These are phyloP conservation scores for Aureobasidium subglaciale DNA, from an alignment of 2,329 filamentous ascomycete species.

Conservation along the genomic window DNA sequence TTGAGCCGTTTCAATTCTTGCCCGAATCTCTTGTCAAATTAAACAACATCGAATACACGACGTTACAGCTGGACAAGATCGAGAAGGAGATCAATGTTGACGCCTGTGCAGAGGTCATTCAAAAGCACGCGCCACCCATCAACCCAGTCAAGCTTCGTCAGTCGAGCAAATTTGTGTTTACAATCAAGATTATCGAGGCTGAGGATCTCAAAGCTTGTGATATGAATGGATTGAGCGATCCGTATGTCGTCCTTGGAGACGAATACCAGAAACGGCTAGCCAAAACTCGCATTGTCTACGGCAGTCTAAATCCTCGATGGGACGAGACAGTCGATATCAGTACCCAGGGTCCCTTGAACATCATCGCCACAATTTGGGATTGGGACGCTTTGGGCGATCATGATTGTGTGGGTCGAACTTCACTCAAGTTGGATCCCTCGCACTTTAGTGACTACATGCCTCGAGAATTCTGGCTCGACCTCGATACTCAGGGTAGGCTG, in stretches of 20 bases:
- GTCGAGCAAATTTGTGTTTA: constrained; percentile 89
- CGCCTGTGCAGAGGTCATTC: constrained; percentile 74
- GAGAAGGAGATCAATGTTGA: constrained; percentile 89
- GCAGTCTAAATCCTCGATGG: constrained; percentile 89
- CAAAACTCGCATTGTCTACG: constrained; percentile 88
- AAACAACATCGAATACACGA: constrained; percentile 94
- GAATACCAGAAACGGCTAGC: constrained; percentile 95
- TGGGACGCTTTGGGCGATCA: constrained; percentile 96
- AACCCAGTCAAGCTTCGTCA: constrained; percentile 52
- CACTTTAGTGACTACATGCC: constrained; percentile 96
- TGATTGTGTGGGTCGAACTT: constrained; percentile 94
- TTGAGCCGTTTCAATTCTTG: constrained; percentile 95
- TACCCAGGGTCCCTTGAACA: constrained; percentile 81
- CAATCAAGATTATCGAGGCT: constrained; percentile 95
- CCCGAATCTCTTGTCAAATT: constrained; percentile 95
- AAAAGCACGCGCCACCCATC: constrained; percentile 63
- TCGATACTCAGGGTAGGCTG: constrained; percentile 88
- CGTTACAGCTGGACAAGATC: constrained; percentile 83
- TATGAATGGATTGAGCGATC: constrained; percentile 86
- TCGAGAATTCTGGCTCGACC: constrained; percentile 92
- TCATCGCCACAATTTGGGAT: constrained; percentile 97
- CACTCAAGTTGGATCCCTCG: constrained; percentile 92
- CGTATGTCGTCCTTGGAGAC: constrained; percentile 92
- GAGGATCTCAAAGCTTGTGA: constrained; percentile 98
- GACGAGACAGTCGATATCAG: constrained; percentile 96